Evolutionary conservation across 192 early-diverging fungal genomes (phyloP), one percentile per base, ranked within the genome.

Genomic region (Lunasporangiospora selenospora): DNA sequence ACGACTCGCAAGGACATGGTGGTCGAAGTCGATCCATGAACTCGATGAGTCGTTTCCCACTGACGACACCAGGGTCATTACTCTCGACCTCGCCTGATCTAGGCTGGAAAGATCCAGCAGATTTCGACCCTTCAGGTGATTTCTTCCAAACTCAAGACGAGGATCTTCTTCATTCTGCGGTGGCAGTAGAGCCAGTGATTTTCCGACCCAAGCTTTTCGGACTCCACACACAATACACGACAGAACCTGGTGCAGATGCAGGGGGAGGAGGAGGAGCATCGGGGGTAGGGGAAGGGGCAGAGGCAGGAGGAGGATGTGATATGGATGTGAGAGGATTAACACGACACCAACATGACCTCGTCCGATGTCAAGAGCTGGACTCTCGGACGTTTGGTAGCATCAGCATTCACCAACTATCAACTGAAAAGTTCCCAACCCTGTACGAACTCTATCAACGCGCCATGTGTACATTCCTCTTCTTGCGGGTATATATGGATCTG

Each of bases 401-500:
- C 45, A 40, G 57, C 21, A 49, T 71, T 15, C 59, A 62, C 32
- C 47, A 62, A 32, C 45, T 71, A 11, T 3, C 23, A 1, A 36
- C 57, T 1, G 67, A 62, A 32, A 62, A 62, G 30, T 71, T 71
- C 32, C 58, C 67, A 0, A 13, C 40, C 8, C 53, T 71, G 12
- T 53, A 44, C 33, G 53, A 62, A 3, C 45, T 71, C 9, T 57
- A 71, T 9, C 53, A 50, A 30, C 38, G 40, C 16, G 26, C 8
- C 18, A 39, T 45, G 4, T 70, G 58, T 16, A 30, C 59, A 3
- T 62, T 66, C 26, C 10, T 67, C n/a, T 67, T 41, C 29, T 39
- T 49, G 54, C 65, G 33, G 41, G n/a, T 58, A 39, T 77, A 59
- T 19, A 60, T 83, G 49, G 76, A 84, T 53, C 48, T 84, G 49